Percentiles rank a stretch among this genome's conserved stretches.
These are phyloP conservation scores for Perkinsus olseni DNA, from an alignment of 169 alveolate genomes.

Conservation along the genomic window DNA sequence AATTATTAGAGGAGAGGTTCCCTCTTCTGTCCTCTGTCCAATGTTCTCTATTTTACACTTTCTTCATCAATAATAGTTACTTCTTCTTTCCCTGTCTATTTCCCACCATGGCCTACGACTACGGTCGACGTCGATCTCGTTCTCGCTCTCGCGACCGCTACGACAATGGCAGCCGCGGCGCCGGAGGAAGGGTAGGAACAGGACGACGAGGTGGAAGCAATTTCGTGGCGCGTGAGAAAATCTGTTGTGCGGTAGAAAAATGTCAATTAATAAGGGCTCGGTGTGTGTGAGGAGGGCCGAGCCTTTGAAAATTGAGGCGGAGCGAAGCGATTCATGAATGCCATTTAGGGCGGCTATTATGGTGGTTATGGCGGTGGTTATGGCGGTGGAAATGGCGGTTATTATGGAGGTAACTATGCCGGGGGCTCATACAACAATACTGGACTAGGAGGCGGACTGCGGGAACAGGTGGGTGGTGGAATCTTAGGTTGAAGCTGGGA, in stretches of 20 bases:
- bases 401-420: slow-evolving; percentile 12
- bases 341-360: neutral
- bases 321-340: neutral
- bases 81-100: neutral
- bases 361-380: slow-evolving; percentile 15
- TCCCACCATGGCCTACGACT: neutral
- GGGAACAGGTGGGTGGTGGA: slow-evolving; percentile 15
- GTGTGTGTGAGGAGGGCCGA: neutral
- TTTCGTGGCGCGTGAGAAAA: too few relatives aligned
- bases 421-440: neutral
- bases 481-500: slow-evolving; percentile 52
- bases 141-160: neutral
- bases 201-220: neutral
- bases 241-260: neutral
- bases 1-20: too few relatives aligned
- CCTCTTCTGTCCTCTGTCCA: too few relatives aligned
- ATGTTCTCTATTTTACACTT: neutral
- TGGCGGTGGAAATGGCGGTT: slow-evolving; percentile 8
- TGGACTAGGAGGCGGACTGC: slow-evolving; percentile 5
- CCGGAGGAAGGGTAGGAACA: neutral
- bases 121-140: neutral
- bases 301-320: neutral
- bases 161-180: neutral
- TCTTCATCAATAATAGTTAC: neutral
- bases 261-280: neutral